phyloP scores from a whole-genome alignment of 495 filamentous ascomycete species.

The Penicillium cosmopolitanum region DNA sequence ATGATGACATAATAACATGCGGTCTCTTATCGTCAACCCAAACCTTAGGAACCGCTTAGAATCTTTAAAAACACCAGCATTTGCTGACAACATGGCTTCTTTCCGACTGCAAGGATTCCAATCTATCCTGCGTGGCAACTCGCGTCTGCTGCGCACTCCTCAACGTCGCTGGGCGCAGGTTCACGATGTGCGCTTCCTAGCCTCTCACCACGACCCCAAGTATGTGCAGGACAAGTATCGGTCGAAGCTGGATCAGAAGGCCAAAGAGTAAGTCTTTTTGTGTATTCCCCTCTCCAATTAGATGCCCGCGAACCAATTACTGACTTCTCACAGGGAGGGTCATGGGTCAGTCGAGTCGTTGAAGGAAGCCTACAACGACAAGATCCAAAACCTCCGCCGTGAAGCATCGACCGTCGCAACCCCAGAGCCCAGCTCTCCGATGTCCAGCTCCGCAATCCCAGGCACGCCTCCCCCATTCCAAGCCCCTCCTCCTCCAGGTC shows the following conservation, averaged over 20 bases:
- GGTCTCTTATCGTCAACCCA: neutral
- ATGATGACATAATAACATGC: neutral
- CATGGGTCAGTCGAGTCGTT: constrained; percentile 73
- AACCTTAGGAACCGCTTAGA: neutral
- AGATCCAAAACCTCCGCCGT: constrained; percentile 68
- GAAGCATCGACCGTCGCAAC: constrained; percentile 61
- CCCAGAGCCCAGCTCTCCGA: constrained; percentile 43
- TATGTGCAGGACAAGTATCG: constrained; percentile 81
- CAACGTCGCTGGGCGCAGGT: constrained; percentile 92
- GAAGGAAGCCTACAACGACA: constrained; percentile 79
- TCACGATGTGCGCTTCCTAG: constrained; percentile 88
- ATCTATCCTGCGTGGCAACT: constrained; percentile 31
- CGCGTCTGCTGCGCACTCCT: constrained; percentile 35
- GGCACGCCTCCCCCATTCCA: constrained; percentile 34
- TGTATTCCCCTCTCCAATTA: neutral
- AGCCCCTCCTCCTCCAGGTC: constrained; percentile 34
- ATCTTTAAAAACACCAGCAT: neutral
- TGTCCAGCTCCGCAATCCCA: constrained; percentile 11
- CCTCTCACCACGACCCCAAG: constrained; percentile 63
- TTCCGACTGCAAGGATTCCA: constrained; percentile 38
- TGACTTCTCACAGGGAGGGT: constrained; percentile 60
- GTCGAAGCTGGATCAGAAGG: constrained; percentile 82
- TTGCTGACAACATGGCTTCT: constrained; percentile 33
- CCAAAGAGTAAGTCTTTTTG: constrained; percentile 64
- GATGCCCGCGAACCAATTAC: neutral